Percentiles rank a stretch among this genome's conserved stretches.
These are phyloP conservation scores for Phialophora macrospora DNA, from an alignment of 2,329 filamentous ascomycete species.

Conservation along the genomic window DNA sequence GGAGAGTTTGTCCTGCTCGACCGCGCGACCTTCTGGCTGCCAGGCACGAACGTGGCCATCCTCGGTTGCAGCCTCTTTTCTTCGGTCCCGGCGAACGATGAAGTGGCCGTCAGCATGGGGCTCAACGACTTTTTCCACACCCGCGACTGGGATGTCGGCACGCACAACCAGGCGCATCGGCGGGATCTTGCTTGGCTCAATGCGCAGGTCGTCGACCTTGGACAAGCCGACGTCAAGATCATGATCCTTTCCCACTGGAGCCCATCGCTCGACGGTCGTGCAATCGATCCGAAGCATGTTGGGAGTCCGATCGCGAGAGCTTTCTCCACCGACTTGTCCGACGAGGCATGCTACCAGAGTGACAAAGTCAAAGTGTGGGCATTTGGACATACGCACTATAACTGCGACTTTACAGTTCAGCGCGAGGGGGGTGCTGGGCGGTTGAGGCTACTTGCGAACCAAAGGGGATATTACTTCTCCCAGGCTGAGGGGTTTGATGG, in stretches of 20 bases:
- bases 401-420: slow-evolving; percentile 48
- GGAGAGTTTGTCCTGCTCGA: slow-evolving; percentile 52
- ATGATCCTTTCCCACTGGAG: slow-evolving; percentile 50
- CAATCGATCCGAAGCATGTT: slow-evolving; percentile 43
- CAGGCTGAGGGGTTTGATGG: slow-evolving; percentile 47
- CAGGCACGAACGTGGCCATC: slow-evolving; percentile 45
- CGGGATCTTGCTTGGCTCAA: slow-evolving; percentile 49
- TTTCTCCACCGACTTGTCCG: slow-evolving; percentile 51
- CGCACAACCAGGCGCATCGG: slow-evolving; percentile 43
- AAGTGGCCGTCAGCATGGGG: slow-evolving; percentile 48
- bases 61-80: slow-evolving; percentile 60
- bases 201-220: slow-evolving; percentile 40
- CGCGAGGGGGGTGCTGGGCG: slow-evolving; percentile 13
- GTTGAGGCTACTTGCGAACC: slow-evolving; percentile 48
- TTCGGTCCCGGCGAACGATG: slow-evolving; percentile 47
- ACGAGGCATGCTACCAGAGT: slow-evolving; percentile 21
- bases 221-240: slow-evolving; percentile 32
- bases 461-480: slow-evolving; percentile 45
- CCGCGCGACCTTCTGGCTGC: slow-evolving; percentile 48
- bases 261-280: slow-evolving; percentile 41
- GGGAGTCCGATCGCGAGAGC: slow-evolving; percentile 42
- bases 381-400: slow-evolving; percentile 58
- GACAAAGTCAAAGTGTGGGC: slow-evolving; percentile 51
- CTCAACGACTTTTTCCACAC: slow-evolving; percentile 61
- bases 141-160: slow-evolving; percentile 44